Evolutionary conservation across 345 rosid species (phyloP), one percentile per base, ranked within the genome.

Genomic region (Euphorbia tirucalli): DNA sequence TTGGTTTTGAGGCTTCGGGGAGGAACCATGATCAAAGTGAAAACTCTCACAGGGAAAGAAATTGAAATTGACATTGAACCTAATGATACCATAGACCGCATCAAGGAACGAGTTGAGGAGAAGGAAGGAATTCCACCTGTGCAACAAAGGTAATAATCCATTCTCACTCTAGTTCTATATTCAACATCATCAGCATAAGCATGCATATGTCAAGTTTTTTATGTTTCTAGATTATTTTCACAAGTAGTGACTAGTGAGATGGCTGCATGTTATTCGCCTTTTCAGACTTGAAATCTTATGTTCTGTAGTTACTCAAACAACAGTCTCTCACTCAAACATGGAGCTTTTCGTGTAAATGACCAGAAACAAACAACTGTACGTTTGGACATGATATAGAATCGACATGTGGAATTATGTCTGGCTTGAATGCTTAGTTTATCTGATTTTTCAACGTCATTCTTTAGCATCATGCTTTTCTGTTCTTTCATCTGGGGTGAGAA

Each of bases 101-200:
- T 94, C 78, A 94, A 94, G 86, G 97, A 92, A 77, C 83, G 97
- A 1, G 97, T 92, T 11, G 99, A 94, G 82, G 97, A 94, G 86
- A 90, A 92, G 79, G 97, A 92, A 83, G 99, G 99, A 71, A 95
- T 95, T 74, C 99, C 98, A 63, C 98, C 97, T 7, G 93, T 91
- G 44, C 98, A 93, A 80, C 98, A 93, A 75, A 88, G 98, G 98
- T 87, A 21, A 44, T 1, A n/a, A 39, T 46, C n/a, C 27, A 14
- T 22, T 48, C 43, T 22, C 15, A 19, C 28, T 54, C 65, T 43
- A 5, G n/a, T 50, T 52, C 6, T 2, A 18, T 41, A 41, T 41
- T 41, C 44, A 41, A 10, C 44, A 41, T 6, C 44, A 10, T 41
- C 44, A 7, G 21, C 8, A 19, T 15, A 5, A 16, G 16, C 54